Evolutionary conservation across 2,329 filamentous ascomycete genomes (phyloP).

Genomic region (Hysterium pulicare): DNA sequence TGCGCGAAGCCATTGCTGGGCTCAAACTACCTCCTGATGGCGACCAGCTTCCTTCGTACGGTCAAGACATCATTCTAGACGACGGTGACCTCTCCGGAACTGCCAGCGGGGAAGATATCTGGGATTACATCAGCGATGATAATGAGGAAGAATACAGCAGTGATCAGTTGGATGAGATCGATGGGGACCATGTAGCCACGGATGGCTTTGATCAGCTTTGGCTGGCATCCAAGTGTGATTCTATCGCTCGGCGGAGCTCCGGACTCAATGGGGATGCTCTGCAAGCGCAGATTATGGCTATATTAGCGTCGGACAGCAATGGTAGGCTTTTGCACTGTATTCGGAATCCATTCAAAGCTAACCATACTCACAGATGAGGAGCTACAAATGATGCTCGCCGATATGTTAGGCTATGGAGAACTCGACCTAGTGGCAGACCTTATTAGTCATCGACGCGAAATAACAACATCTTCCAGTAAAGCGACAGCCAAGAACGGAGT

Average conservation of each 20-base stretch:
- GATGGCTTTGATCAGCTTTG: slow-evolving; percentile 60
- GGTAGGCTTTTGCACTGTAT: slow-evolving; percentile 17
- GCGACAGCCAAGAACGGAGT: slow-evolving; percentile 40
- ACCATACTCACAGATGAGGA: slow-evolving; percentile 62
- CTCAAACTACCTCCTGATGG: slow-evolving; percentile 56
- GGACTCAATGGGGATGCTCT: slow-evolving; percentile 69
- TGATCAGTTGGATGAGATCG: slow-evolving; percentile 58
- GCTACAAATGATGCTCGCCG: slow-evolving; percentile 84
- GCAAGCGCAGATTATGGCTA: slow-evolving; percentile 70
- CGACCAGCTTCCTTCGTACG: slow-evolving; percentile 49
- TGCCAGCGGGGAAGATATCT: slow-evolving; percentile 74
- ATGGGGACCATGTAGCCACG: slow-evolving; percentile 24
- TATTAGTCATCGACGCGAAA: slow-evolving; percentile 70
- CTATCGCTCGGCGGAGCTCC: slow-evolving; percentile 62
- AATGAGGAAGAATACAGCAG: slow-evolving; percentile 64
- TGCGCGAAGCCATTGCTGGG: slow-evolving; percentile 79
- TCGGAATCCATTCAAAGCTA: too few relatives aligned
- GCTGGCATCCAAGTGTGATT: slow-evolving; percentile 66
- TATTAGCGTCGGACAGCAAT: slow-evolving; percentile 64
- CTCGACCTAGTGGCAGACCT: slow-evolving; percentile 89
- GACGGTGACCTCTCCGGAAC: slow-evolving; percentile 62
- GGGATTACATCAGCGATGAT: slow-evolving; percentile 82
- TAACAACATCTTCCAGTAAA: slow-evolving; percentile 43
- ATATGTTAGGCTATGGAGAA: slow-evolving; percentile 89
- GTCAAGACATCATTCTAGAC: slow-evolving; percentile 59